Conservation (phyloP, 1,284 basidiomycete genomes). For the Rhizoctonia solani region DNA sequence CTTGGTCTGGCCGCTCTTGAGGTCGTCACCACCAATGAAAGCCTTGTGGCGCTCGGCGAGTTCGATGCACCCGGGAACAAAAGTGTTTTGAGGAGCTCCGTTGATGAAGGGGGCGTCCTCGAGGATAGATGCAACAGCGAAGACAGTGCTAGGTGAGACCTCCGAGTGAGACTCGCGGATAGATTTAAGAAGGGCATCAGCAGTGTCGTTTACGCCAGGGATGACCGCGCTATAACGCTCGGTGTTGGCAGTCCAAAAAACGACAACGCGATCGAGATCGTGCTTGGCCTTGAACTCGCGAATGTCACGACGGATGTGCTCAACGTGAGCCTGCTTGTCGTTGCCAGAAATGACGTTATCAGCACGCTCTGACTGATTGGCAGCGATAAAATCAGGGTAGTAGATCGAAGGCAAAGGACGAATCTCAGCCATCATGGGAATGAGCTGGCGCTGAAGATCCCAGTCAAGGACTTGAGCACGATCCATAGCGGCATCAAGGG, state of each 20-base stretch:
- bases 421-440: conserved; percentile 80
- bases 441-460: conserved; percentile 95
- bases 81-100: conserved; percentile 98
- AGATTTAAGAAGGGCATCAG: conserved; percentile 81
- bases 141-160: conserved; percentile 93
- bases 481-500: conserved; percentile 91
- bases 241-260: conserved; percentile 99
- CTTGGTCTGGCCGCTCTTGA: conserved; percentile 95
- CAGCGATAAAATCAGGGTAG: conserved; percentile 94
- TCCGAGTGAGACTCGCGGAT: conserved; percentile 88
- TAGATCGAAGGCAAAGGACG: conserved; percentile 94
- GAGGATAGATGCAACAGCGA: conserved; percentile 94
- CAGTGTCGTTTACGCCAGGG: conserved; percentile 94
- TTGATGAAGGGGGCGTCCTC: conserved; percentile 97
- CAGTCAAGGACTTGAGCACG: conserved; percentile 95
- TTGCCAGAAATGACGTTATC: conserved; percentile 87
- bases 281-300: conserved; percentile 89
- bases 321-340: conserved; percentile 91
- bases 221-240: conserved; percentile 97
- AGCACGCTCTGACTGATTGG: conserved; percentile 95
- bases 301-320: conserved; percentile 90
- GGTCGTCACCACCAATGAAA: conserved; percentile 97
- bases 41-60: conserved; percentile 88
- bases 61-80: conserved; percentile 92
- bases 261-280: conserved; percentile 82